These are phyloP conservation scores for Mollisia scopiformis DNA, from an alignment of 2,329 filamentous ascomycete species.

Conservation along the genomic window DNA sequence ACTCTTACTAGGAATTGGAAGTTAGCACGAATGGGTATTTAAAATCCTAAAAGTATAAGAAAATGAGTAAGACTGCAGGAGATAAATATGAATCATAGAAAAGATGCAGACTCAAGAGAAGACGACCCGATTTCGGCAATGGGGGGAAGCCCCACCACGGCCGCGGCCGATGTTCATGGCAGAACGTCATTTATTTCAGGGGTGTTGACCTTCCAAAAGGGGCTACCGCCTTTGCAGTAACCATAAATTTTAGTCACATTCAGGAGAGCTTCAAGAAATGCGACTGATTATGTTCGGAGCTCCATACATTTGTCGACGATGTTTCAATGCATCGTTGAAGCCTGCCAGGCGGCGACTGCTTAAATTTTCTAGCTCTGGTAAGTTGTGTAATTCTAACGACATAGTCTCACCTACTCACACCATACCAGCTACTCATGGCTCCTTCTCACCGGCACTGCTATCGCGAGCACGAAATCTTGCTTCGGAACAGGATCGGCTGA, in stretches of 20 bases:
- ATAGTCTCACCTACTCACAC: slow-evolving; percentile 18
- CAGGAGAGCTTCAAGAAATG: slow-evolving; percentile 11
- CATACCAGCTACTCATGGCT: slow-evolving; percentile 33
- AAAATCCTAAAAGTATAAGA: background rate
- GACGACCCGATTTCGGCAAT: background rate
- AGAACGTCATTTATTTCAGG: background rate
- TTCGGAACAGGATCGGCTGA: slow-evolving; percentile 59
- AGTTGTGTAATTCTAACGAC: slow-evolving; percentile 18
- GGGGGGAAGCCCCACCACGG: background rate
- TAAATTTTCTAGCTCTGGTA: slow-evolving; percentile 51
- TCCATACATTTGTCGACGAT: slow-evolving; percentile 57
- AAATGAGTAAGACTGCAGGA: background rate
- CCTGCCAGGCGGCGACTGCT: slow-evolving; percentile 32
- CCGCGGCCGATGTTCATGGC: background rate
- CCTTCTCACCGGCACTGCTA: slow-evolving; percentile 56
- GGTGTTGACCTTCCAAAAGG: slow-evolving; percentile 5
- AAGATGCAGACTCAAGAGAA: background rate
- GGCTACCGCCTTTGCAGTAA: slow-evolving; percentile 2
- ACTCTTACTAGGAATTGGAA: background rate
- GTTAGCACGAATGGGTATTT: background rate
- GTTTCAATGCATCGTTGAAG: slow-evolving; percentile 40
- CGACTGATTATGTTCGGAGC: slow-evolving; percentile 39
- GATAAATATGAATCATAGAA: background rate
- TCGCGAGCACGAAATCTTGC: slow-evolving; percentile 61
- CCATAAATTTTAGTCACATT: slow-evolving; percentile 7